These are phyloP conservation scores for Hericium coralloides DNA, from an alignment of 768 basidiomycete species.

Conservation along the genomic window DNA sequence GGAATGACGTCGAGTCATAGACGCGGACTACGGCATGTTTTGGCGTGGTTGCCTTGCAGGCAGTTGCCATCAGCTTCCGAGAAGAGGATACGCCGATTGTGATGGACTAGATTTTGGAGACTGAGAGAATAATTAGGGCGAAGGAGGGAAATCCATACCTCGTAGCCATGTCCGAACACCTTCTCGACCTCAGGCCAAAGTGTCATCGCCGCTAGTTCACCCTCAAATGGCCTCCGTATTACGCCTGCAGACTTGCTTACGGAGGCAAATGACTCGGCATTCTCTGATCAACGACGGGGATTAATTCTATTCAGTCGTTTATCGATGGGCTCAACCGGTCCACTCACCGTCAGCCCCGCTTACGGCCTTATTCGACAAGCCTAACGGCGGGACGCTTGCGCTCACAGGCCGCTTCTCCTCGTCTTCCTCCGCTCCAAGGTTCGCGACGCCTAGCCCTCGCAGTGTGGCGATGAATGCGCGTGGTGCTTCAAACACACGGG, in stretches of 20 bases:
- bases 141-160: slow-evolving; percentile 40
- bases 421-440: slow-evolving; percentile 40
- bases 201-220: slow-evolving; percentile 78
- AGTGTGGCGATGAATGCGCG: slow-evolving; percentile 62
- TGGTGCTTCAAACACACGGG: slow-evolving; percentile 89
- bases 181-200: slow-evolving; percentile 98
- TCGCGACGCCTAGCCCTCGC: slow-evolving; percentile 39
- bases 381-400: slow-evolving; percentile 88
- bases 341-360: slow-evolving; percentile 42
- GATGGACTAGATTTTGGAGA: slow-evolving; percentile 48
- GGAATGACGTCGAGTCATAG: slow-evolving; percentile 65
- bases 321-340: neutral
- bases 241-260: neutral
- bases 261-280: neutral
- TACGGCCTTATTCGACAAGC: slow-evolving; percentile 90
- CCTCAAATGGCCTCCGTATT: slow-evolving; percentile 71
- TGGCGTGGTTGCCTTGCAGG: slow-evolving; percentile 79
- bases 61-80: slow-evolving; percentile 68
- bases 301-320: no score
- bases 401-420: slow-evolving; percentile 59
- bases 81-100: slow-evolving; percentile 68
- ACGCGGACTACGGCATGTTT: slow-evolving; percentile 89
- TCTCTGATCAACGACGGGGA: neutral
- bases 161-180: slow-evolving; percentile 96
- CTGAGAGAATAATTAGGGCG: neutral